A percentile compares a stretch with the other conserved stretches of the same genome.
Evolutionary conservation across 257 asterid genomes (phyloP).

Genomic region (Linaria vulgaris): DNA sequence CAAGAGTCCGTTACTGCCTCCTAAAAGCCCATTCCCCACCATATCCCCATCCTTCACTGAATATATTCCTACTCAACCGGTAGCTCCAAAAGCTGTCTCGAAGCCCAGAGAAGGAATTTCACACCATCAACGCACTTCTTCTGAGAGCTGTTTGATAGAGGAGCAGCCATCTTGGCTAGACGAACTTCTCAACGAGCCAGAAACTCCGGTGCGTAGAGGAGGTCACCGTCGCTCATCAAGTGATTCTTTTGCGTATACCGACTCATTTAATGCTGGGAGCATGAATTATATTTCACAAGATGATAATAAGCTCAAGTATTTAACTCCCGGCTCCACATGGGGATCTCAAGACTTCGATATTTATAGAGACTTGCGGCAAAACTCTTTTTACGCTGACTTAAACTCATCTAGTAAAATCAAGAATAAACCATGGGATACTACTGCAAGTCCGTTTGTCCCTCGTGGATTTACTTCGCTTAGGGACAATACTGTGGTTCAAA

Average conservation of each 20-base stretch:
- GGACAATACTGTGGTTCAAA: constrained; percentile 41
- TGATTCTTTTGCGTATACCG: constrained; percentile 82
- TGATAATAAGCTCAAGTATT: constrained; percentile 46
- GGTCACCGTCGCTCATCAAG: constrained; percentile 97
- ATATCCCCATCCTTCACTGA: constrained; percentile 63
- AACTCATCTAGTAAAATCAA: constrained; percentile 46
- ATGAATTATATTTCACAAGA: constrained; percentile 51
- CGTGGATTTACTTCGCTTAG: constrained; percentile 54
- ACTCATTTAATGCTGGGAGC: constrained; percentile 37
- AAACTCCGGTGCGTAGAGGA: constrained; percentile 80
- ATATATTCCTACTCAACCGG: constrained; percentile 52
- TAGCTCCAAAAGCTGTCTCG: constrained; percentile 50
- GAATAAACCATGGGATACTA: constrained; percentile 59
- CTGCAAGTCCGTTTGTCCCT: constrained; percentile 42
- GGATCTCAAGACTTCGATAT: constrained; percentile 65
- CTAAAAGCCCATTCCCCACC: constrained; percentile 87
- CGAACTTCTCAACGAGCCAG: constrained; percentile 91
- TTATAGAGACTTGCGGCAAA: constrained; percentile 47
- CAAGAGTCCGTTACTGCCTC: constrained; percentile 77
- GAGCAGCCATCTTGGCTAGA: constrained; percentile 95
- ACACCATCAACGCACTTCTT: constrained; percentile 86
- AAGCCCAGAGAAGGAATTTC: constrained; percentile 58
- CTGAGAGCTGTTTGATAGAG: constrained; percentile 72
- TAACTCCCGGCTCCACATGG: constrained; percentile 58
- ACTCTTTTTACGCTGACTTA: constrained; percentile 46